Conservation (phyloP, 2,329 filamentous ascomycete genomes). For the Leptographium flavum region DNA sequence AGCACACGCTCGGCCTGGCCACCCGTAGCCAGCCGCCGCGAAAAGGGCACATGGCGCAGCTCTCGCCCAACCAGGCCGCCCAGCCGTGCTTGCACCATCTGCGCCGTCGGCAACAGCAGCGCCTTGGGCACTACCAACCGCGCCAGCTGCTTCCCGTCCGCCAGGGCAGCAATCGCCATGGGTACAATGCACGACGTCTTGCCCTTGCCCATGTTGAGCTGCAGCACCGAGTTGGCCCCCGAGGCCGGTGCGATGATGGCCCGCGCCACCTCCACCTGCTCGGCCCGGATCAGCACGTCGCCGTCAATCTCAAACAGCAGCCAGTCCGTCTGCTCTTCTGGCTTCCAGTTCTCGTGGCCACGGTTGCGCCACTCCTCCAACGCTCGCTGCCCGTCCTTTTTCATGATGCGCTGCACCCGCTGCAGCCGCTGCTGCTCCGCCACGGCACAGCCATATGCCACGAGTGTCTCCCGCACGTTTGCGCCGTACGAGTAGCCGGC, state of each 20-base stretch:
- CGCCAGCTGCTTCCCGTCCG: conserved; percentile 29
- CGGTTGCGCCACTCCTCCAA: conserved; percentile 28
- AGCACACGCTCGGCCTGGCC: conserved; percentile 21
- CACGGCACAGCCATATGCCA: conserved; percentile 27
- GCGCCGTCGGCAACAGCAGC: conserved; percentile 40
- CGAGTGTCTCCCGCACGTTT: conserved; percentile 23
- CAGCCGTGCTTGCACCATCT: conserved; percentile 38
- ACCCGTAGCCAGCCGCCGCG: conserved; percentile 29
- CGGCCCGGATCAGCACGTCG: conserved; percentile 44
- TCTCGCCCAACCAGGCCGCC: conserved; percentile 39
- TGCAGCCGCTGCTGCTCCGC: conserved; percentile 29
- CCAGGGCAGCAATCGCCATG: conserved; percentile 31
- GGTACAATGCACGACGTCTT: conserved; percentile 39
- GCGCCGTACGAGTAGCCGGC: conserved; percentile 15
- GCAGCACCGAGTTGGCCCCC: conserved; percentile 41
- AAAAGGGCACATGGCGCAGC: conserved; percentile 43
- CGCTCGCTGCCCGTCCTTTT: conserved; percentile 15
- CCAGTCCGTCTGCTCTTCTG: conserved; percentile 43
- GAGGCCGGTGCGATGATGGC: conserved; percentile 43
- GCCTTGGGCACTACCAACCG: conserved; percentile 43
- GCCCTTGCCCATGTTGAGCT: conserved; percentile 55
- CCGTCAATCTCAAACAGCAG: conserved; percentile 52
- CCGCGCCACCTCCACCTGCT: conserved; percentile 47
- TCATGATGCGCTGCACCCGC: conserved; percentile 23
- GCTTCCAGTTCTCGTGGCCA: conserved; percentile 44